Percentiles rank a stretch among this genome's conserved stretches.
phyloP scores from a whole-genome alignment of 1,139 yeast genomes.

The Pichia sp. region DNA sequence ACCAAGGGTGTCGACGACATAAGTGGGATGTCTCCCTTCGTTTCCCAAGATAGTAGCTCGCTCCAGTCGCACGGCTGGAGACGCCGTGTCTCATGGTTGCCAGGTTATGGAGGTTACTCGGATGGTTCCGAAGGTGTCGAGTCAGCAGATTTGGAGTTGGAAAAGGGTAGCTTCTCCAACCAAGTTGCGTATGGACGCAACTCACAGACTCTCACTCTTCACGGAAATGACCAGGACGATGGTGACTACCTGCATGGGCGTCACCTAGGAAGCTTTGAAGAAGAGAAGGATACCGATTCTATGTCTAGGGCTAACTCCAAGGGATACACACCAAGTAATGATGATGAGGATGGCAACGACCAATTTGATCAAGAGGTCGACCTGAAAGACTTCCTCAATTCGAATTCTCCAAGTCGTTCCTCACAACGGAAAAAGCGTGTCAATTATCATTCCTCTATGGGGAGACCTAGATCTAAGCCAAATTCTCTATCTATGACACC shows the following conservation, averaged over 20 bases:
- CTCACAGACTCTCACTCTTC: background rate
- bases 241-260: background rate
- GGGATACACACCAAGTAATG: slow-evolving; percentile 9
- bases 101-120: slow-evolving; percentile 24
- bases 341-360: slow-evolving; percentile 42
- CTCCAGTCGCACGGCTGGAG: slow-evolving; percentile 24
- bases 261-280: too few relatives aligned
- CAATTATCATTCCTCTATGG: background rate
- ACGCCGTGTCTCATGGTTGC: slow-evolving; percentile 23
- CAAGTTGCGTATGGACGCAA: slow-evolving; percentile 1
- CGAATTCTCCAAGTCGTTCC: background rate
- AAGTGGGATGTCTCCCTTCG: background rate
- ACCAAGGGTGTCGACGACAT: slow-evolving; percentile 20
- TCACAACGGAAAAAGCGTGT: background rate
- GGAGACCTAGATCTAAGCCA: background rate
- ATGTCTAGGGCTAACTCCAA: background rate
- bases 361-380: slow-evolving; percentile 30
- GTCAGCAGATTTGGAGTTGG: background rate
- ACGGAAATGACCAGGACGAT: background rate
- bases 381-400: slow-evolving; percentile 8
- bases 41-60: background rate
- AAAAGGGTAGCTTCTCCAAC: background rate
- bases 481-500: background rate
- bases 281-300: too few relatives aligned
- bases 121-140: slow-evolving; percentile 9